A percentile compares a stretch with the other conserved stretches of the same genome.
These are phyloP conservation scores for Sphagnum magellanicum DNA, from an alignment of 228 moss, liverwort and hornwort genomes.

Conservation along the genomic window DNA sequence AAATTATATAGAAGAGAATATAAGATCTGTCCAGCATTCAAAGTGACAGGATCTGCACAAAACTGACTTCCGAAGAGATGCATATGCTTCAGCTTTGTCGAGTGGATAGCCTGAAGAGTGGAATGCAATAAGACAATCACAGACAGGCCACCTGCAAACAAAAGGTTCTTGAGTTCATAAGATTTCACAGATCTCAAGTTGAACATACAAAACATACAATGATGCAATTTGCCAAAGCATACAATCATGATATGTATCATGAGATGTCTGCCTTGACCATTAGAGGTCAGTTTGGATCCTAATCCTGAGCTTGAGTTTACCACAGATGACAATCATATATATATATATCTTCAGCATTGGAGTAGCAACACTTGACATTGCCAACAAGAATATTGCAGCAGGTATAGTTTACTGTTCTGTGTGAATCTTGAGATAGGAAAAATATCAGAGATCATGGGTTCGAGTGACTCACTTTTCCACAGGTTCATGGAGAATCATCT, in stretches of 20 bases:
- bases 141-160: conserved; percentile 47
- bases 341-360: too few relatives aligned
- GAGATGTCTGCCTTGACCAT: neutral
- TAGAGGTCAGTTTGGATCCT: too few relatives aligned
- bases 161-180: neutral
- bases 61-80: conserved; percentile 35
- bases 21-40: too few relatives aligned
- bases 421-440: too few relatives aligned
- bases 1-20: too few relatives aligned
- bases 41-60: neutral
- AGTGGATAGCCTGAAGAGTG: conserved; percentile 51
- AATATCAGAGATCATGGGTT: too few relatives aligned
- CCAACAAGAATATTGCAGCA: too few relatives aligned
- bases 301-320: neutral
- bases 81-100: conserved; percentile 43
- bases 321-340: neutral
- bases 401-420: too few relatives aligned
- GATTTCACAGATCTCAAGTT: too few relatives aligned
- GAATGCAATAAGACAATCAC: conserved; percentile 52
- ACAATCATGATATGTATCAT: neutral
- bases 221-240: neutral
- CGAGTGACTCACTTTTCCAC: conserved; percentile 50
- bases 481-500: conserved; percentile 73
- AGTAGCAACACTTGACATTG: too few relatives aligned
- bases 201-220: neutral